Evolutionary conservation across 2,329 filamentous ascomycete species (phyloP).

Genomic region (Gaeumannomyces sp.): DNA sequence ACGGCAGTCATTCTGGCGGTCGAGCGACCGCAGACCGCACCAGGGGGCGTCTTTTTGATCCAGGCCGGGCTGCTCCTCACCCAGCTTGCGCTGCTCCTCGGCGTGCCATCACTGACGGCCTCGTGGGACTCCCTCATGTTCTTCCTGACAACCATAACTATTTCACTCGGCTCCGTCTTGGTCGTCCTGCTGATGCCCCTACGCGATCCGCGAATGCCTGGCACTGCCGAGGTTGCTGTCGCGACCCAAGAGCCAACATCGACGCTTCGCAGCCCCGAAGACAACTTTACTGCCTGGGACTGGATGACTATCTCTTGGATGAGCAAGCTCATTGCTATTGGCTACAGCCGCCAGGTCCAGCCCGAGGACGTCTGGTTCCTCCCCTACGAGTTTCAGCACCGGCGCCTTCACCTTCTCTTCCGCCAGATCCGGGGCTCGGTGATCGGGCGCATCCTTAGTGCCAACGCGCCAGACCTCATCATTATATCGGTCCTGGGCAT

Average conservation of each 20-base stretch:
- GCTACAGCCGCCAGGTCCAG: conserved; percentile 59
- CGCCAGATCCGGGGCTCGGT: conserved; percentile 67
- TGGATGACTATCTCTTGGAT: conserved; percentile 87
- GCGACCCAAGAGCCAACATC: conserved; percentile 38
- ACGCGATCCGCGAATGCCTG: conserved; percentile 47
- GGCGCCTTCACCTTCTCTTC: conserved; percentile 66
- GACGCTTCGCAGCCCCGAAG: conserved; percentile 67
- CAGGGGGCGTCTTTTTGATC: conserved; percentile 22
- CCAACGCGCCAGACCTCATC: conserved; percentile 73
- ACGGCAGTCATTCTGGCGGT: conserved; percentile 20
- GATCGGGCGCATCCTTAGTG: conserved; percentile 59
- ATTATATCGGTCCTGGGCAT: conserved; percentile 61
- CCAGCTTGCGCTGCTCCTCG: conserved; percentile 23
- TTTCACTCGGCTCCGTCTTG: conserved; percentile 38
- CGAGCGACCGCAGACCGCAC: conserved; percentile 25
- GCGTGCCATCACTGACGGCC: conserved; percentile 25
- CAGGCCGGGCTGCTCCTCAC: conserved; percentile 26
- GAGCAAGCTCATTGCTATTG: conserved; percentile 61
- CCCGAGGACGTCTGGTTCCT: conserved; percentile 79
- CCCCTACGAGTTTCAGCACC: conserved; percentile 76
- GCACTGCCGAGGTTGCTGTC: conserved; percentile 21
- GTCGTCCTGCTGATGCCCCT: conserved; percentile 64
- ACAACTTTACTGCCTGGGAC: conserved; percentile 72
- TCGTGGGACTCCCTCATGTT: conserved; percentile 14
- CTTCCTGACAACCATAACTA: conserved; percentile 24